phyloP scores from a whole-genome alignment of 2,329 filamentous ascomycete species.

The Coniochaeta ligniaria region DNA sequence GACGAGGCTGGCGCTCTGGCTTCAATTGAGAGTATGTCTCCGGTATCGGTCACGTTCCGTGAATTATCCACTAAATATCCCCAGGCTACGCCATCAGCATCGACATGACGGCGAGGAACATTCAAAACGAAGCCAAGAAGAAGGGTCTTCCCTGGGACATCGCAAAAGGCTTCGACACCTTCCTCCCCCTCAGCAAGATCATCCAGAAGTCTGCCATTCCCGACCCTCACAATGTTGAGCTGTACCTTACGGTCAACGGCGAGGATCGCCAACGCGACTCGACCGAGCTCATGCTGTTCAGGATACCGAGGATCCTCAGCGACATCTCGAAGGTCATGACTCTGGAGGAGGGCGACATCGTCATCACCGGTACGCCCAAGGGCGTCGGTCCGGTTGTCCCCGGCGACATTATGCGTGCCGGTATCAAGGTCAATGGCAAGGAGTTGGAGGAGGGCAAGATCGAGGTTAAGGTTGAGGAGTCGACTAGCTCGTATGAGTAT shows the following conservation, averaged over 20 bases:
- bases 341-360: constrained; percentile 82
- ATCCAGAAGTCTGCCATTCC: constrained; percentile 76
- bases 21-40: constrained; percentile 64
- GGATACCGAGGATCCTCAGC: constrained; percentile 76
- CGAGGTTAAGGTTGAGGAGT: constrained; percentile 76
- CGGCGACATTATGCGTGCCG: constrained; percentile 82
- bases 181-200: constrained; percentile 76
- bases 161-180: constrained; percentile 96
- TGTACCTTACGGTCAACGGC: constrained; percentile 80
- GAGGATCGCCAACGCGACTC: constrained; percentile 74
- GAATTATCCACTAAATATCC: constrained; percentile 3
- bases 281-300: constrained; percentile 91
- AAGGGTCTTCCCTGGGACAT: constrained; percentile 96
- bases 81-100: constrained; percentile 82
- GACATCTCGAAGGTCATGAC: constrained; percentile 96
- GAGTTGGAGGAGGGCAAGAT: constrained; percentile 80
- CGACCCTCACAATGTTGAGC: constrained; percentile 80
- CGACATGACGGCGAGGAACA: constrained; percentile 95
- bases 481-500: constrained; percentile 70
- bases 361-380: constrained; percentile 95
- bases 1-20: constrained; percentile 72
- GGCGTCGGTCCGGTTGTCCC: constrained; percentile 81
- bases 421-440: constrained; percentile 70
- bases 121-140: constrained; percentile 94
- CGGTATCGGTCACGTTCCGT: not conserved